Evolutionary conservation across 2,329 filamentous ascomycete species (phyloP), one percentile per base, ranked within the genome.

Genomic region (Diplodia intermedia): DNA sequence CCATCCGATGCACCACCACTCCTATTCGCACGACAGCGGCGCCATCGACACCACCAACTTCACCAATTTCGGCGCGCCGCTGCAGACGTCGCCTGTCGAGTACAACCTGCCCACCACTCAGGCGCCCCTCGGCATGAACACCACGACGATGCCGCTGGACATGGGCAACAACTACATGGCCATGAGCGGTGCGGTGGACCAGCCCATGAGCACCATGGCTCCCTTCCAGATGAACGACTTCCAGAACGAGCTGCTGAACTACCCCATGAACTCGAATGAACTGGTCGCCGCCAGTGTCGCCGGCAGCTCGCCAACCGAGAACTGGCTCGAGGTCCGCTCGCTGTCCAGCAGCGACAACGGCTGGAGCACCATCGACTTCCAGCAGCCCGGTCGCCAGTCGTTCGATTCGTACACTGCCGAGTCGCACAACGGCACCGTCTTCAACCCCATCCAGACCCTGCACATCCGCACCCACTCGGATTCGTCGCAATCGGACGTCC

Each of bases 371-470:
- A 89, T 97, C 68, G 91, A 95, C 71, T 87, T 88, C 76, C 70
- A 71, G 31, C 68, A 70, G 33, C 71, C 73, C 33, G 75, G 77
- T 70, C 89, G 89, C 69, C 89, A 88, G 70, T 90, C 89, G 47
- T 89, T 91, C 72, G 91, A 94, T 72, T 85, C 87, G 40, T 85
- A 85, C 72, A 84, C 86, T 20, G n/a, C 43, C 55, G 84, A 89
- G 54, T 72, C 70, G 12, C 74, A 76, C 50, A 82, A 81, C 69
- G 82, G 82, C 15, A 89, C 91, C 72, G 94, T 97, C 75, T 96
- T 97, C 84, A 97, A 97, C 80, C 94, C 94, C 1, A 89, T 90
- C 70, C 91, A 97, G 81, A 96, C 93, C 0, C 83, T 98, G 63
- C 94, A 97, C 81, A 86, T 97, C 75, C 88, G 94, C 72, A 94